A percentile compares a stretch with the other conserved stretches of the same genome.
Evolutionary conservation across 2,329 filamentous ascomycete species (phyloP).

Genomic region (Corniculantispora saksenae): DNA sequence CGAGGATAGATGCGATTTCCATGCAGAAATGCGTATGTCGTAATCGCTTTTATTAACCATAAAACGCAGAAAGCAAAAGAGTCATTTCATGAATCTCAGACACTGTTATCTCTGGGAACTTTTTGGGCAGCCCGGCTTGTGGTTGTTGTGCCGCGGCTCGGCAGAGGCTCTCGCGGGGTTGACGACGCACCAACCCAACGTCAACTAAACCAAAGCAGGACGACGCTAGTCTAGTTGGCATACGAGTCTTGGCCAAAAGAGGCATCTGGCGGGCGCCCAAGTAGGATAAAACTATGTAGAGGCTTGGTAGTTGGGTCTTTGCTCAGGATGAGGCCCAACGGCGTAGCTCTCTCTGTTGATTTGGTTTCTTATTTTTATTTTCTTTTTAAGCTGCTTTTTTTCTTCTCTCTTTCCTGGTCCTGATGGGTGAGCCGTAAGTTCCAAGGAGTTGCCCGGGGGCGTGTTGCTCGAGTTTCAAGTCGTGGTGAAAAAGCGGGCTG

Average conservation of each 20-base stretch:
- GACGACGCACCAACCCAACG: background rate
- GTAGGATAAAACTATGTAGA: too few relatives aligned
- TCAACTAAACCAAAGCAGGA: background rate
- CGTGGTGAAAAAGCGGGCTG: slow-evolving; percentile 8
- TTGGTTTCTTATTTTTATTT: background rate
- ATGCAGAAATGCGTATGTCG: background rate
- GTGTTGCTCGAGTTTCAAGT: slow-evolving; percentile 15
- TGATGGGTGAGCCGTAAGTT: background rate
- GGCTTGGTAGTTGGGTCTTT: too few relatives aligned
- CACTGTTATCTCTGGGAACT: background rate
- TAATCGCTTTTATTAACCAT: too few relatives aligned
- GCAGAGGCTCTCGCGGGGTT: background rate
- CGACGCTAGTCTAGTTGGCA: background rate
- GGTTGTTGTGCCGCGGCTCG: background rate
- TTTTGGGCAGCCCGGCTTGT: background rate
- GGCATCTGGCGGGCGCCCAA: background rate
- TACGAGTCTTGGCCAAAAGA: background rate
- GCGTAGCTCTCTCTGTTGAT: too few relatives aligned
- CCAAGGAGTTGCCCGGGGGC: slow-evolving; percentile 18
- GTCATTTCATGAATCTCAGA: background rate
- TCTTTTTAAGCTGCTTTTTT: background rate
- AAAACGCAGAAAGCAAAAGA: background rate
- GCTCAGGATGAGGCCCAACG: too few relatives aligned
- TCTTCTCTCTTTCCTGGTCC: background rate
- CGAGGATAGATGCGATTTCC: background rate